phyloP scores from a whole-genome alignment of 2,329 filamentous ascomycete genomes.

The Piedraia hortae region DNA sequence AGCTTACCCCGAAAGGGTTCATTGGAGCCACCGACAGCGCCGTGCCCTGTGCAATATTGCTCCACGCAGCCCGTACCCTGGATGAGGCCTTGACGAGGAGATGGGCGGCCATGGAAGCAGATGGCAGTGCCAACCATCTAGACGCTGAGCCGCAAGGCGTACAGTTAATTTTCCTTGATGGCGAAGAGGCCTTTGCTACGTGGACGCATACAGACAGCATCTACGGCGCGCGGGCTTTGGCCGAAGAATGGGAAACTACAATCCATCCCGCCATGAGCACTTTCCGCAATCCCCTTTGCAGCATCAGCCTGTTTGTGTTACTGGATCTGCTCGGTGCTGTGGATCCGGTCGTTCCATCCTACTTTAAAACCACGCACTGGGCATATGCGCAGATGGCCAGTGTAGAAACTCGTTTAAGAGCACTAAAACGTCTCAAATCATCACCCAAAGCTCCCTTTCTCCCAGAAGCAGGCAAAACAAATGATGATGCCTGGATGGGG shows the following conservation, averaged over 20 bases:
- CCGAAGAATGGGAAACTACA: conserved; percentile 50
- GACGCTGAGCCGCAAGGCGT: conserved; percentile 50
- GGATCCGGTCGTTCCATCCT: conserved; percentile 48
- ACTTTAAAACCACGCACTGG: conserved; percentile 80
- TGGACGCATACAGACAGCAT: conserved; percentile 67
- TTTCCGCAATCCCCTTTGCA: conserved; percentile 44
- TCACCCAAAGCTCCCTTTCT: conserved; percentile 27
- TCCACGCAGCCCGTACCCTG: conserved; percentile 60
- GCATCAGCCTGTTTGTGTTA: conserved; percentile 74
- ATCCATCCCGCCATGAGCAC: conserved; percentile 43
- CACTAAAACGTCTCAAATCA: conserved; percentile 19
- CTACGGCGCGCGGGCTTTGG: conserved; percentile 58
- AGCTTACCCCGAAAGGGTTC: conserved; percentile 55
- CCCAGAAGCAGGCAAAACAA: conserved; percentile 29
- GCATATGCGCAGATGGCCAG: conserved; percentile 53
- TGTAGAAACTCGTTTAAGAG: conserved; percentile 47
- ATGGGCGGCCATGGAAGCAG: conserved; percentile 41
- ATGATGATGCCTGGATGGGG: conserved; percentile 20
- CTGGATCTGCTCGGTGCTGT: conserved; percentile 59
- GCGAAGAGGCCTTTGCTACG: conserved; percentile 64
- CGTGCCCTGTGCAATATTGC: conserved; percentile 74
- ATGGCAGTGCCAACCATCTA: conserved; percentile 14
- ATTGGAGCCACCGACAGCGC: conserved; percentile 86
- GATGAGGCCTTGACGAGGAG: conserved; percentile 55
- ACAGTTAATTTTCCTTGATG: conserved; percentile 73